Conservation (phyloP, 1,139 yeast species). For the Pichia sp. region DNA sequence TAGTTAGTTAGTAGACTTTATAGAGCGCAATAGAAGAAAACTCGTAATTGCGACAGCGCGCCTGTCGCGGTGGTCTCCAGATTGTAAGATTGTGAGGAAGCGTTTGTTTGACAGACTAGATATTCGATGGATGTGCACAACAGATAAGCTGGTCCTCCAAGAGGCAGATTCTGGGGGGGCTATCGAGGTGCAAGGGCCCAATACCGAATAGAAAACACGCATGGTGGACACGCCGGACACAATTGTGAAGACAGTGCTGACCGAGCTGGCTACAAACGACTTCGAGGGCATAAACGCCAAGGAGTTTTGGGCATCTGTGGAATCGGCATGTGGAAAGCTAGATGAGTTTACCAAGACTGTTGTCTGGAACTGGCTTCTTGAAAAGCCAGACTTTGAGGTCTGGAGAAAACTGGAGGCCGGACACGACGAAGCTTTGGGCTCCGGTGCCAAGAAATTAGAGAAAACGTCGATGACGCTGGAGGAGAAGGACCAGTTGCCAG, state of each 20-base stretch:
- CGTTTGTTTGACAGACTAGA: not conserved
- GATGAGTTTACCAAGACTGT: slow-evolving; percentile 31
- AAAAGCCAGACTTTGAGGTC: slow-evolving; percentile 22
- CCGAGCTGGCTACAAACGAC: slow-evolving; percentile 32
- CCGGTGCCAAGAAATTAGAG: not conserved
- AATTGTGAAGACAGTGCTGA: slow-evolving; percentile 30
- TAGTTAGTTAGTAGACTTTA: not conserved
- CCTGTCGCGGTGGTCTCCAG: not conserved
- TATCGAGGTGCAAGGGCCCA: too few species aligned
- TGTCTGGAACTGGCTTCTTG: slow-evolving; percentile 34
- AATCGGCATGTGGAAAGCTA: slow-evolving; percentile 16
- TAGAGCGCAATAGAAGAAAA: not conserved
- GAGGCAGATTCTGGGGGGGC: too few species aligned
- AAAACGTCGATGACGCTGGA: not conserved
- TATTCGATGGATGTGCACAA: not conserved
- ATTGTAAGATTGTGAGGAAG: not conserved
- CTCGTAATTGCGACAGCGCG: not conserved
- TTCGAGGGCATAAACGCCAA: slow-evolving; percentile 29
- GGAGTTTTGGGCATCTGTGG: slow-evolving; percentile 33
- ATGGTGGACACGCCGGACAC: slow-evolving; percentile 28
- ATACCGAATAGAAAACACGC: not conserved
- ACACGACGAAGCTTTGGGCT: not conserved
- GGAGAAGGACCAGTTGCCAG: slow-evolving; percentile 4
- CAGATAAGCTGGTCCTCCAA: too few species aligned
- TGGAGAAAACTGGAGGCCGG: not conserved